These are phyloP conservation scores for Sporobolomyces phaffii DNA, from an alignment of 768 basidiomycete genomes.

Conservation along the genomic window DNA sequence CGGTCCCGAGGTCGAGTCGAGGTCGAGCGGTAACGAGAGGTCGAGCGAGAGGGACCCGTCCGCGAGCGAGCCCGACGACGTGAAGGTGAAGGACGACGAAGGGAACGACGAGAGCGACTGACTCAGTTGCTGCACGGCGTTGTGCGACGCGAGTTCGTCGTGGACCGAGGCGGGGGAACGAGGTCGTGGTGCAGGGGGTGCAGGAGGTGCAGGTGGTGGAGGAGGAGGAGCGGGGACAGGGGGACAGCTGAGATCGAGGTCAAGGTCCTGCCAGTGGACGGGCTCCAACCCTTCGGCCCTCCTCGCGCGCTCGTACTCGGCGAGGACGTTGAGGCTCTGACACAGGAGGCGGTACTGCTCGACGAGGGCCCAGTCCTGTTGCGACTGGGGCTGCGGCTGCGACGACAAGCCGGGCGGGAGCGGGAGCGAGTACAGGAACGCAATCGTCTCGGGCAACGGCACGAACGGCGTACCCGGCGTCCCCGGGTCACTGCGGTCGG, in stretches of 20 bases:
- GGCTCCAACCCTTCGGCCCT: constrained; percentile 5
- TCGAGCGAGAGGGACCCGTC: constrained; percentile 21
- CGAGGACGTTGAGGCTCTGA: constrained; percentile 8
- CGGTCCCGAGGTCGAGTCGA: constrained; percentile 2
- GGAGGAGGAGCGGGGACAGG: background rate
- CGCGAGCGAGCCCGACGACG: constrained; percentile 6
- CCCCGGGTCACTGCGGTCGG: background rate
- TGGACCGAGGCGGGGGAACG: background rate
- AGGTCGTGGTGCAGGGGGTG: background rate
- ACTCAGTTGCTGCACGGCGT: constrained; percentile 1
- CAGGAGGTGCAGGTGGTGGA: background rate
- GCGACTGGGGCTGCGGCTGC: constrained; percentile 11
- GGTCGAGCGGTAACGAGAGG: constrained; percentile 9
- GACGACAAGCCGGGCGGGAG: constrained; percentile 12
- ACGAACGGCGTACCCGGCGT: background rate
- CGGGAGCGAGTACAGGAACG: constrained; percentile 28
- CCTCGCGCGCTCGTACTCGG: constrained; percentile 3
- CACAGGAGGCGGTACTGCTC: constrained; percentile 34
- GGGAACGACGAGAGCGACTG: constrained; percentile 12
- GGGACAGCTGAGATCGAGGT: background rate
- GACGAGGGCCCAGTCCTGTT: constrained; percentile 29
- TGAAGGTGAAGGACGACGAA: constrained; percentile 6
- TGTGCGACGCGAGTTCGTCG: constrained; percentile 1
- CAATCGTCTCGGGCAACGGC: constrained; percentile 9
- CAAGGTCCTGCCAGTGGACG: background rate